Conservation (phyloP, 2,329 filamentous ascomycete genomes). For the Pyrenophora graminea region DNA sequence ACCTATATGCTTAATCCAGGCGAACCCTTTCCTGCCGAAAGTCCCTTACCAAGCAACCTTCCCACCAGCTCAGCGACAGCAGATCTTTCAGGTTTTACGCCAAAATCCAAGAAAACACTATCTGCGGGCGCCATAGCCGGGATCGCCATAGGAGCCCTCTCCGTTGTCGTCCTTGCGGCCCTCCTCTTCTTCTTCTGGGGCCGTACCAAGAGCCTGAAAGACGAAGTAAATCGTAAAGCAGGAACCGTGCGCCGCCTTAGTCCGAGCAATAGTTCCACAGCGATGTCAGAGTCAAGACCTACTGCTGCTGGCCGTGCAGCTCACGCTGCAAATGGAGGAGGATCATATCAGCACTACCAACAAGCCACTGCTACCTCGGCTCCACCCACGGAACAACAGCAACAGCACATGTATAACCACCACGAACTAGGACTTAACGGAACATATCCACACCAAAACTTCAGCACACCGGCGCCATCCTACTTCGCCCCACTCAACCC, state of each 20-base stretch:
- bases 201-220: slow-evolving; percentile 24
- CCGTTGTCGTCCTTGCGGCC: slow-evolving; percentile 24
- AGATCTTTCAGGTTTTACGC: neutral
- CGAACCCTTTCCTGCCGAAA: slow-evolving; percentile 38
- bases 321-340: neutral
- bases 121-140: slow-evolving; percentile 49
- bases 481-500: neutral
- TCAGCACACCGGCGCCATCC: neutral
- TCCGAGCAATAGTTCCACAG: neutral
- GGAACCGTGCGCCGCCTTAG: slow-evolving; percentile 10
- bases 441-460: neutral
- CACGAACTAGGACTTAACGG: neutral
- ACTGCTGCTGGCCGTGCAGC: neutral
- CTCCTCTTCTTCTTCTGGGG: slow-evolving; percentile 37
- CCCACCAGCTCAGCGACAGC: slow-evolving; percentile 6
- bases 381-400: neutral
- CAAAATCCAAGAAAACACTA: slow-evolving; percentile 20
- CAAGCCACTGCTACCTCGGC: neutral
- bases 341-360: slow-evolving; percentile 4
- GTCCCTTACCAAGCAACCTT: slow-evolving; percentile 10
- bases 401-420: neutral
- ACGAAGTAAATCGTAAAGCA: slow-evolving; percentile 29
- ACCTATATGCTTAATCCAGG: slow-evolving; percentile 41
- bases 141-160: slow-evolving; percentile 62
- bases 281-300: neutral